Conservation (phyloP, 2,329 filamentous ascomycete genomes). For the Coniochaeta pulveracea region DNA sequence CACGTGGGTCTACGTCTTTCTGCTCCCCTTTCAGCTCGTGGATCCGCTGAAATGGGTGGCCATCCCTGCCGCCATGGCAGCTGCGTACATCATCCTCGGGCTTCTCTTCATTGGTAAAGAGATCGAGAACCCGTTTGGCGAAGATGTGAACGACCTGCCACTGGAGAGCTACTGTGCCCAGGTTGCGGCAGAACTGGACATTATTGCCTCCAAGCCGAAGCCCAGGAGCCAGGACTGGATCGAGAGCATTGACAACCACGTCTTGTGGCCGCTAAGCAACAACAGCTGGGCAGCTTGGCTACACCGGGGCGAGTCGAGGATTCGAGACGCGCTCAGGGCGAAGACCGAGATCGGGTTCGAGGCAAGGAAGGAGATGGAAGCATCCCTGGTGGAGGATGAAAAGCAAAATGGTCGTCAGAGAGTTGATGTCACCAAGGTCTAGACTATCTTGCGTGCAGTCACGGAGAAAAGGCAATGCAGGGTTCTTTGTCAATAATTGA, state of each 20-base stretch:
- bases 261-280: slow-evolving; percentile 29
- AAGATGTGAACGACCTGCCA: slow-evolving; percentile 57
- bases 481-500: too few species aligned
- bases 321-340: slow-evolving; percentile 29
- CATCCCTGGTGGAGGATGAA: background rate
- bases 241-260: slow-evolving; percentile 23
- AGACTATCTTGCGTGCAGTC: too few species aligned
- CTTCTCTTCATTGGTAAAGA: slow-evolving; percentile 55
- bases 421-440: background rate
- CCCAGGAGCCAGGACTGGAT: slow-evolving; percentile 40
- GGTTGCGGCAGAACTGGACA: slow-evolving; percentile 51
- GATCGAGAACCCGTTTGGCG: slow-evolving; percentile 60
- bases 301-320: slow-evolving; percentile 30
- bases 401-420: background rate
- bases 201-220: slow-evolving; percentile 43
- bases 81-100: slow-evolving; percentile 63
- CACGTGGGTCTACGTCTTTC: slow-evolving; percentile 62
- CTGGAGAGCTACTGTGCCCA: slow-evolving; percentile 55
- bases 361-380: slow-evolving; percentile 14
- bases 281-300: slow-evolving; percentile 36
- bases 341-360: slow-evolving; percentile 20
- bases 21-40: slow-evolving; percentile 60
- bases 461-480: too few species aligned
- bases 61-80: slow-evolving; percentile 54
- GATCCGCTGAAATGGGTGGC: slow-evolving; percentile 50